Evolutionary conservation across 2,329 filamentous ascomycete species (phyloP), one percentile per base, ranked within the genome.

Genomic region (Penicillium sp.): DNA sequence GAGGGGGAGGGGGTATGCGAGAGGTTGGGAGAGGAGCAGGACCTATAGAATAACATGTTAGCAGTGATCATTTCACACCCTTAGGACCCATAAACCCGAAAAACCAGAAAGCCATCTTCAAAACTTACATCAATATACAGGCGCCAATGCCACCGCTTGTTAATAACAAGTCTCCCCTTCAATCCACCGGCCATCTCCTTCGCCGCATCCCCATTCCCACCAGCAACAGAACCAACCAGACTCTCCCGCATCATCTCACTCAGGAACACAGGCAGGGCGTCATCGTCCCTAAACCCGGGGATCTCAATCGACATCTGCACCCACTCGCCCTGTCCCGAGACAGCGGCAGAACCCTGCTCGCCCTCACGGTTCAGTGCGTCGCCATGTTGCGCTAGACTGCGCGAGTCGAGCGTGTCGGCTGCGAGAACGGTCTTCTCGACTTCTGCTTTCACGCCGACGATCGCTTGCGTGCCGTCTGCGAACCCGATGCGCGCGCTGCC

Each of bases 401-500:
- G 75, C 34, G 64, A 65, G 50, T 72, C 72, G 53, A 68, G 68
- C 21, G 72, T 77, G 52, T 70, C 71, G 49, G 69, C 62, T 56
- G 71, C 62, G 50, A 75, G 59, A 59, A 67, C 65, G 33, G 88
- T 91, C 78, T 84, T 87, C 74, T 96, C 92, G 4, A 97, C 90
- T 77, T 97, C 93, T 0, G 91, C 92, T 78, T 97, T 99, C 60
- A 97, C 88, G 45, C 94, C 94, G 6, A 97, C 94, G 60, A 99
- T 88, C 7, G 94, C 94, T 76, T 99, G 94, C 1, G 92, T 96
- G 50, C 94, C 94, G 73, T 99, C 94, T 4, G 92, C 87, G 72
- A 97, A 95, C 65, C 93, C 96, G 46, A 99, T 89, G 34, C 95
- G 86, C 58, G 94, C 93, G 75, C 90, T 95, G 60, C 94, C 94